Evolutionary conservation across 805 yeast genomes (phyloP), one percentile per base, ranked within the genome.

Genomic region (Isabelozyma rhagii): DNA sequence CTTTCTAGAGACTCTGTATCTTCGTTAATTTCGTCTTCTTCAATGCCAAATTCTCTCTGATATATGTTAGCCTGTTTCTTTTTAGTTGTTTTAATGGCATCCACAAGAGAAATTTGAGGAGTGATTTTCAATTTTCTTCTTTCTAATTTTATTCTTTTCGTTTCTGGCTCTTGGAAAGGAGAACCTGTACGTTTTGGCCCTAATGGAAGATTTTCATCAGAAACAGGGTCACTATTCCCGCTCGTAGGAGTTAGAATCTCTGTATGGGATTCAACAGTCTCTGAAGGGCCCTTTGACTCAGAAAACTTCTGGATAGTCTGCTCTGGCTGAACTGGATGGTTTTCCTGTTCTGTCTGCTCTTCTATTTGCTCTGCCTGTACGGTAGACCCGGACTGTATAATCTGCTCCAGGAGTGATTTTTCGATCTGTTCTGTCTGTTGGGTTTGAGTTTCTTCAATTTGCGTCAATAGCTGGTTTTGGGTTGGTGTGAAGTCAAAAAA

Each of bases 31-130:
- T 5, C 40, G 45, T 31, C 36, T 9, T 54, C 54, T 3, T 55
- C 56, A 5, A 64, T 51, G 2, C 71, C 74, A 7, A 67, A 55
- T 41, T 63, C 64, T 39, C 56, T 51, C n/a, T 61, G 58, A 13
- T 63, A 51, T 3, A 50, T 44, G n/a, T 56, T 53, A 6, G 54
- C 51, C 13, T 64, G 66, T 41, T 55, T 48, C 45, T 57, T 53
- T 51, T 64, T 68, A 6, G 71, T 55, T 25, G 56, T 54, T 41
- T 54, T 53, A 2, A 70, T 56, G 4, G 75, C 75, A 52, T 67
- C 67, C 25, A 55, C 59, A 6, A 68, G 55, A 3, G 69, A 51
- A 7, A 55, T 43, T 42, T 55, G 55, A 6, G 61, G 60, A 11
- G 49, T 41, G 15, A 55, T 49, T 25, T 52, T 56, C 10, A 46